These are phyloP conservation scores for Medicago arabica DNA, from an alignment of 306 rosid species.

Conservation along the genomic window DNA sequence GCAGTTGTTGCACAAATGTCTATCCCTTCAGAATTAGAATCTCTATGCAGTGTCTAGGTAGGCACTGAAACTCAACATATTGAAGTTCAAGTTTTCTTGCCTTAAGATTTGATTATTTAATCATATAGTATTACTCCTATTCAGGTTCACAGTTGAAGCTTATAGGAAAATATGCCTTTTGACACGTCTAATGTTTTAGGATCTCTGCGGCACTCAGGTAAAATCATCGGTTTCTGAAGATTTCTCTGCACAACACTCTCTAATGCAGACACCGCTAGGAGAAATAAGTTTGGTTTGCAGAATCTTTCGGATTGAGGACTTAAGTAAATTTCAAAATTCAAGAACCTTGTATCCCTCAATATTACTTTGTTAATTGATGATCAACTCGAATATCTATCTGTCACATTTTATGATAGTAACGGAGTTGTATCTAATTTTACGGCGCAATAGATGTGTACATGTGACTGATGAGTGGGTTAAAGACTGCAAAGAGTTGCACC, in stretches of 20 bases:
- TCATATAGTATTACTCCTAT: slow-evolving; percentile 21
- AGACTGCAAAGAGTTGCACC: no score
- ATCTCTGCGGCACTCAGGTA: slow-evolving; percentile 92
- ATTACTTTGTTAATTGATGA: slow-evolving; percentile 71
- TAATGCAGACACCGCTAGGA: slow-evolving; percentile 28
- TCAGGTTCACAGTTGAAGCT: slow-evolving; percentile 77
- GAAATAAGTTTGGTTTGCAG: slow-evolving; percentile 47
- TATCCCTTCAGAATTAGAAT: slow-evolving; percentile 68
- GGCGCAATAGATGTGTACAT: no score
- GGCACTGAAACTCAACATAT: slow-evolving; percentile 36
- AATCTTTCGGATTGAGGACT: slow-evolving; percentile 82
- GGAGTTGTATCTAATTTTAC: no score
- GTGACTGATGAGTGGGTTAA: no score
- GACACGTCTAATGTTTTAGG: slow-evolving; percentile 60
- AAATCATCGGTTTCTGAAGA: slow-evolving; percentile 22
- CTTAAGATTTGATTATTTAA: slow-evolving; percentile 32
- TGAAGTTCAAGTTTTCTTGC: slow-evolving; percentile 19
- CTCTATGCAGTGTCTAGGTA: slow-evolving; percentile 87
- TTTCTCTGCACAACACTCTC: slow-evolving; percentile 29
- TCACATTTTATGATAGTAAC: no score
- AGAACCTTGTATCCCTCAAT: slow-evolving; percentile 67
- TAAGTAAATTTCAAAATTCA: slow-evolving; percentile 63
- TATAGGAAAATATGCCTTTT: slow-evolving; percentile 65
- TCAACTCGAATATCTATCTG: slow-evolving; percentile 16
- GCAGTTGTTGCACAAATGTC: slow-evolving; percentile 59